phyloP scores from a whole-genome alignment of 192 early-diverging fungal genomes.

The Chytriomyces hyalinus region DNA sequence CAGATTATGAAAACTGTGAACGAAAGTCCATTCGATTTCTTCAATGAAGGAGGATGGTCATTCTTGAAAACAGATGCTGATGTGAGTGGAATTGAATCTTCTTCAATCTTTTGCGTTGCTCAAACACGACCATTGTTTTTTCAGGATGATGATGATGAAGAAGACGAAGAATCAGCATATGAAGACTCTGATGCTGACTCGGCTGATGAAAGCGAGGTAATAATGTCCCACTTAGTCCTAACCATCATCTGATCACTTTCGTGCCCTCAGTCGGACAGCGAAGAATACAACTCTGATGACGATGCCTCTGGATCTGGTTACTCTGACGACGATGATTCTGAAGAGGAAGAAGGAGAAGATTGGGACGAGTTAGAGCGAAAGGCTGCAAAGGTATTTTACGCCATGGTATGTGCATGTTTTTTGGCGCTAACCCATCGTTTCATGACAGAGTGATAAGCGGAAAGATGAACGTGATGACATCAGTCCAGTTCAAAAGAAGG shows the following conservation, averaged over 20 bases:
- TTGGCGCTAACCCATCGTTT: not conserved
- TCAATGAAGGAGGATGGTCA: slow-evolving; percentile 88
- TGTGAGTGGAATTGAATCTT: slow-evolving; percentile 11
- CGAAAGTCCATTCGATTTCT: slow-evolving; percentile 91
- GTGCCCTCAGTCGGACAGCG: slow-evolving; percentile 26
- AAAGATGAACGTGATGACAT: slow-evolving; percentile 34
- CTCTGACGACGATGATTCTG: slow-evolving; percentile 39
- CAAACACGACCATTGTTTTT: not conserved
- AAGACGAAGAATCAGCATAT: slow-evolving; percentile 49
- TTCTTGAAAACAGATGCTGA: slow-evolving; percentile 77
- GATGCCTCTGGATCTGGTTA: slow-evolving; percentile 45
- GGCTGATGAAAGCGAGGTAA: slow-evolving; percentile 27
- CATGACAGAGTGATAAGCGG: slow-evolving; percentile 12
- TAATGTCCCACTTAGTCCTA: not conserved
- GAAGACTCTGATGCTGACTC: slow-evolving; percentile 39
- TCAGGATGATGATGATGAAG: slow-evolving; percentile 49
- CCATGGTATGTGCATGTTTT: not conserved
- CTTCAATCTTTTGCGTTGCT: not conserved
- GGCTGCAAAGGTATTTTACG: slow-evolving; percentile 46
- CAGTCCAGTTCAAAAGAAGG: not conserved
- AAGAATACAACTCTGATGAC: slow-evolving; percentile 40
- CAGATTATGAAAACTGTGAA: slow-evolving; percentile 99
- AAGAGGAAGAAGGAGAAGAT: slow-evolving; percentile 56
- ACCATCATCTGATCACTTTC: not conserved
- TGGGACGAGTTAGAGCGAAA: slow-evolving; percentile 64